Conservation (phyloP, 495 filamentous ascomycete species). For the Penicillium psychrofluorescens region DNA sequence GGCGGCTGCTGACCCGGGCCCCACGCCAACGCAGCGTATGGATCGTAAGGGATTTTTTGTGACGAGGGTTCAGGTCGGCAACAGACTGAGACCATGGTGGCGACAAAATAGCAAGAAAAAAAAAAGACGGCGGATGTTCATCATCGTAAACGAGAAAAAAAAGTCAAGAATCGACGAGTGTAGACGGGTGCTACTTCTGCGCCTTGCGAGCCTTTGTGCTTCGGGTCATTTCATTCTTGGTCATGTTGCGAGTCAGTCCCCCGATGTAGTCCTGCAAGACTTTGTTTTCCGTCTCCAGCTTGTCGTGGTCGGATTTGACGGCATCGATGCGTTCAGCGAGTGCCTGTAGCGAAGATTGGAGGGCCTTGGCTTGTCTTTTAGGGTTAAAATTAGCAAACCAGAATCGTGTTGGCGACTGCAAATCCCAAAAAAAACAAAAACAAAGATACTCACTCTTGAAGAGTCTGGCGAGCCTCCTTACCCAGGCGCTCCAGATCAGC, state of each 20-base stretch:
- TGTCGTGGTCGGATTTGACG: conserved; percentile 90
- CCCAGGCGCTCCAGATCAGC: conserved; percentile 82
- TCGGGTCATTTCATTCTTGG: conserved; percentile 39
- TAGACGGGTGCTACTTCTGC: conserved; percentile 25
- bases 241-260: conserved; percentile 47
- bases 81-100: too few species aligned
- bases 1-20: too few species aligned
- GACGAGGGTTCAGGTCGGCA: too few species aligned
- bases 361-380: conserved; percentile 70
- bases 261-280: conserved; percentile 82
- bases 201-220: conserved; percentile 39
- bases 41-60: neutral
- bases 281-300: conserved; percentile 88
- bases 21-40: neutral
- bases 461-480: conserved; percentile 62
- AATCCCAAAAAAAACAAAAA: too few species aligned
- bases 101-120: neutral
- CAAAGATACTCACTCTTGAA: conserved; percentile 51
- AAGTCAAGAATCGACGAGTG: conserved; percentile 3
- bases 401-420: too few species aligned
- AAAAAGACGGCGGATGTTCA: neutral
- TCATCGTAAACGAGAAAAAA: conserved; percentile 8
- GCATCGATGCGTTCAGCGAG: conserved; percentile 88
- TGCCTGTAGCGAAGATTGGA: conserved; percentile 81
- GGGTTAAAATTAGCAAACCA: too few species aligned